Evolutionary conservation across 1,139 yeast species (phyloP).

Genomic region (Kodamaea plutei): DNA sequence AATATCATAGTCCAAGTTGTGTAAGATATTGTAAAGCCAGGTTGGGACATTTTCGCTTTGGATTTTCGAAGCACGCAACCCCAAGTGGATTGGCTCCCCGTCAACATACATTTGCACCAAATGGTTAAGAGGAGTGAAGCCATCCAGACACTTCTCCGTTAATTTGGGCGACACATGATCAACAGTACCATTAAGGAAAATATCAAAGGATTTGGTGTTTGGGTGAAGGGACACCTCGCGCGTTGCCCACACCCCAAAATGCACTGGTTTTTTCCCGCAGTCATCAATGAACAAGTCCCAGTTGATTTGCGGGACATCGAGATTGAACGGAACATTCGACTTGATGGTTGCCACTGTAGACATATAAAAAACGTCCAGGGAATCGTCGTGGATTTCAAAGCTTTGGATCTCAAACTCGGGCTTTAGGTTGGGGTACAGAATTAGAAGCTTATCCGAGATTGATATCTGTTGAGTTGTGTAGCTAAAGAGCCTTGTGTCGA

Average conservation of each 20-base stretch:
- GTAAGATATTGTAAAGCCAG: conserved; percentile 25
- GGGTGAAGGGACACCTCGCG: conserved; percentile 16
- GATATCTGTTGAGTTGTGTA: conserved; percentile 16
- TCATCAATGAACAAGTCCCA: conserved; percentile 28
- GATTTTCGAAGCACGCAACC: conserved; percentile 17
- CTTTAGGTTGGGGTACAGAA: conserved; percentile 12
- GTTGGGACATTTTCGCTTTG: conserved; percentile 17
- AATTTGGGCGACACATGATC: conserved; percentile 17
- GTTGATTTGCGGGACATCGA: conserved; percentile 14
- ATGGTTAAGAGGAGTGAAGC: conserved; percentile 22
- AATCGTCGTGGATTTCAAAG: conserved; percentile 5
- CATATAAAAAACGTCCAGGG: conserved; percentile 2
- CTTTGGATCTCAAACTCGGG: conserved; percentile 4
- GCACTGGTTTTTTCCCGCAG: conserved; percentile 18
- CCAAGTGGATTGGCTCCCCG: conserved; percentile 18
- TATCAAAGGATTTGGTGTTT: conserved; percentile 10
- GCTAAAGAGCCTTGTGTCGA: conserved; percentile 15
- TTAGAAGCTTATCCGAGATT: conserved; percentile 13
- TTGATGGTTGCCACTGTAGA: conserved; percentile 7
- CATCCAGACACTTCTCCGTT: conserved; percentile 15
- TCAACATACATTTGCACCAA: conserved; percentile 19
- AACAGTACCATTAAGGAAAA: conserved; percentile 17
- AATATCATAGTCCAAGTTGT: conserved; percentile 12
- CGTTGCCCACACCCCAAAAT: conserved; percentile 25
- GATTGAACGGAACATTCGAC: conserved; percentile 18